phyloP scores from a whole-genome alignment of 257 asterid genomes.

The Asclepias syriaca region DNA sequence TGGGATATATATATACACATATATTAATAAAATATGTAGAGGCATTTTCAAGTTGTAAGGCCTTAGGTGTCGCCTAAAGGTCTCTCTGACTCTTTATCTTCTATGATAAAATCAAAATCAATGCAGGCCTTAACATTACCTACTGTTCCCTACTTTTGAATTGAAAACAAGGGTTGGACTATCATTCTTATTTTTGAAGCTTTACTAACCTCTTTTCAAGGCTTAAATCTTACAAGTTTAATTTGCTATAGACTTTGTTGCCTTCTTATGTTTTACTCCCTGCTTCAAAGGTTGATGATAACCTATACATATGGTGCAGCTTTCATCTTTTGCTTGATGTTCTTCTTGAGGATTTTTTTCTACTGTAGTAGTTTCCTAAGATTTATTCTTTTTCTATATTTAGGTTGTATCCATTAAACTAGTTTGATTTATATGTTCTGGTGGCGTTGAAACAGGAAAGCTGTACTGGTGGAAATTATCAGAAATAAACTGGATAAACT shows the following conservation, averaged over 20 bases:
- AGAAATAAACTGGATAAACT: constrained; percentile 18
- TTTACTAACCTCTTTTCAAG: not conserved
- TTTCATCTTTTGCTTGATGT: not conserved
- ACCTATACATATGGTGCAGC: not conserved
- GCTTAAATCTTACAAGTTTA: not conserved
- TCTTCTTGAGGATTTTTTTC: not conserved
- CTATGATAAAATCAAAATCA: not conserved
- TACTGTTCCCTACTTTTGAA: not conserved
- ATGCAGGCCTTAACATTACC: no score
- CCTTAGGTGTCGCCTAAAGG: no score
- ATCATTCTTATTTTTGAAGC: not conserved
- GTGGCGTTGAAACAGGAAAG: constrained; percentile 18
- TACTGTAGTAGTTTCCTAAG: not conserved
- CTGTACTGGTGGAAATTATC: not conserved
- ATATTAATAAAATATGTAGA: no score
- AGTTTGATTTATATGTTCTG: not conserved
- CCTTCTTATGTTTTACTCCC: not conserved
- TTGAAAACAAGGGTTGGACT: not conserved
- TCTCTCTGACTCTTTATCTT: not conserved
- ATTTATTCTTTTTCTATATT: not conserved
- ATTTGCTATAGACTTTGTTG: not conserved
- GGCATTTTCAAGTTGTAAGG: no score
- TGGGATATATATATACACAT: no score
- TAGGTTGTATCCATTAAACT: not conserved
- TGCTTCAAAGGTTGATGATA: not conserved